Conservation (phyloP, 1,139 yeast genomes). For the Kodamaea arcana region DNA sequence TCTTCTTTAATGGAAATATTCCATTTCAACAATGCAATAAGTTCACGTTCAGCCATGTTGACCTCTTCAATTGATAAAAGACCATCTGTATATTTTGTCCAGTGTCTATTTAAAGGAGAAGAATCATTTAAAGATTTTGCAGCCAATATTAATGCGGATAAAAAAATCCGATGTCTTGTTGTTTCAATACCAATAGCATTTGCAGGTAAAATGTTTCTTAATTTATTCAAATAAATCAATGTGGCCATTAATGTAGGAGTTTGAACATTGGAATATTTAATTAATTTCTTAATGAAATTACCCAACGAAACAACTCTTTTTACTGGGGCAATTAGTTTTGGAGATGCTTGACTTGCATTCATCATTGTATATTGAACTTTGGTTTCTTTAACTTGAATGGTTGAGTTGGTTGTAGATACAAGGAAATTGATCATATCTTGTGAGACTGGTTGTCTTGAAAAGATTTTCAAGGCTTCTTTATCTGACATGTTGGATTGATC, state of each 20-base stretch:
- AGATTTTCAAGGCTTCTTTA: constrained; percentile 63
- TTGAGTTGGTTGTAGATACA: constrained; percentile 75
- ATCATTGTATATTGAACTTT: constrained; percentile 14
- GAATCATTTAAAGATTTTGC: constrained; percentile 92
- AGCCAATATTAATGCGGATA: constrained; percentile 81
- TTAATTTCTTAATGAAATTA: constrained; percentile 66
- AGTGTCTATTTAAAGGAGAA: constrained; percentile 90
- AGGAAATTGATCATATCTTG: constrained; percentile 77
- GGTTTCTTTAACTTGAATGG: constrained; percentile 53
- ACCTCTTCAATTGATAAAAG: constrained; percentile 72
- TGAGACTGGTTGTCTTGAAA: constrained; percentile 72
- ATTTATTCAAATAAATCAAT: constrained; percentile 71
- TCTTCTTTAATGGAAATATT: constrained; percentile 62
- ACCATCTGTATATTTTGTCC: constrained; percentile 91
- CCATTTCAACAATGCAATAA: constrained; percentile 81
- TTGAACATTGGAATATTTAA: constrained; percentile 83
- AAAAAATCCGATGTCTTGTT: constrained; percentile 86
- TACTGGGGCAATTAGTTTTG: constrained; percentile 22
- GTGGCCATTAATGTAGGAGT: constrained; percentile 94
- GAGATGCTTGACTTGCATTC: constrained; percentile 9
- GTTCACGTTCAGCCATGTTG: constrained; percentile 86
- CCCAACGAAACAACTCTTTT: constrained; percentile 35
- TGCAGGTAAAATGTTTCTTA: constrained; percentile 75
- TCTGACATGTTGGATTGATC: constrained; percentile 38
- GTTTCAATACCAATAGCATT: constrained; percentile 92